Evolutionary conservation across 257 asterid genomes (phyloP).

Genomic region (Fraxinus excelsior): DNA sequence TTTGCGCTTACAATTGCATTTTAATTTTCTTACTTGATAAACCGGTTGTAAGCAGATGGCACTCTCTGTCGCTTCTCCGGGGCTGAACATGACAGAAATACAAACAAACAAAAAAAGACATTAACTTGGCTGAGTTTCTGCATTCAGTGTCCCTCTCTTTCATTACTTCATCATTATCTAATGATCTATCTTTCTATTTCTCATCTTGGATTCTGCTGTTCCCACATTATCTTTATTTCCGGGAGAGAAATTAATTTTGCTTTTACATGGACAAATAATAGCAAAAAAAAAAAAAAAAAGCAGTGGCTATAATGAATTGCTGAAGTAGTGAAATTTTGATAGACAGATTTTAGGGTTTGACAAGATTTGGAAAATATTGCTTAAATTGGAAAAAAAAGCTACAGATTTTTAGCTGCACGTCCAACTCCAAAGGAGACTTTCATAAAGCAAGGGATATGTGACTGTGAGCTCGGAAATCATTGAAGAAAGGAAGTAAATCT

Average conservation of each 20-base stretch:
- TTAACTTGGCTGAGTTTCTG: slow-evolving; percentile 58
- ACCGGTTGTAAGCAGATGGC: slow-evolving; percentile 97
- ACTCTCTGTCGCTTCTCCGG: slow-evolving; percentile 99
- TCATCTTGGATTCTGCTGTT: slow-evolving; percentile 31
- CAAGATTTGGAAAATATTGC: background rate
- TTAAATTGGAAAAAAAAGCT: background rate
- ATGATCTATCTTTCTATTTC: slow-evolving; percentile 47
- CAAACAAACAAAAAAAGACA: slow-evolving; percentile 46
- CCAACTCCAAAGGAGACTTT: slow-evolving; percentile 32
- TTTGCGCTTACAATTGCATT: background rate
- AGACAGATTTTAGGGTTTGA: slow-evolving; percentile 31
- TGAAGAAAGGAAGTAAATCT: slow-evolving; percentile 34
- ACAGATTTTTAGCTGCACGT: slow-evolving; percentile 14
- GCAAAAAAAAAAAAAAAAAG: background rate
- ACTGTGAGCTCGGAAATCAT: slow-evolving; percentile 24
- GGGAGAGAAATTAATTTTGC: slow-evolving; percentile 39
- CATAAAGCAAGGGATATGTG: slow-evolving; percentile 13
- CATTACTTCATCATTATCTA: slow-evolving; percentile 85
- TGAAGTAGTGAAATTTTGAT: background rate
- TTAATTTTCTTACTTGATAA: slow-evolving; percentile 74
- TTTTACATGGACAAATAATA: slow-evolving; percentile 3
- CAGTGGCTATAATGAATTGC: background rate
- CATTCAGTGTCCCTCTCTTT: slow-evolving; percentile 30
- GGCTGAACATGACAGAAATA: slow-evolving; percentile 58
- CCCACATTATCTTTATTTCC: slow-evolving; percentile 46